Conservation (phyloP, 2,329 filamentous ascomycete genomes). For the Drechslerella stenobrocha region DNA sequence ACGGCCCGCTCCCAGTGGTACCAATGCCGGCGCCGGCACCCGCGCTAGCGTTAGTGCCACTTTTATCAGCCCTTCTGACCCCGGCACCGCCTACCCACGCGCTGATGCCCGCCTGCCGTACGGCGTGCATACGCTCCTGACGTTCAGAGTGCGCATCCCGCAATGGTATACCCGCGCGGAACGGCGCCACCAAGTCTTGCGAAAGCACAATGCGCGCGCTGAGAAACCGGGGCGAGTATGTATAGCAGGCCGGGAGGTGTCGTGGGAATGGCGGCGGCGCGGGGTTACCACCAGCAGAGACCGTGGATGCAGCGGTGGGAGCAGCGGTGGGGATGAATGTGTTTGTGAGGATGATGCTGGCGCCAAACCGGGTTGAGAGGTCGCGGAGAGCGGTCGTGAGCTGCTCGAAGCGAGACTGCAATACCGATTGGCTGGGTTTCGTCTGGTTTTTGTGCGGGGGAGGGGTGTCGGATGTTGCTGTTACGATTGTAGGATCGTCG, state of each 20-base stretch:
- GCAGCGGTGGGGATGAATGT: constrained; percentile 20
- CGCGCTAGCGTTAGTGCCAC: too few relatives aligned
- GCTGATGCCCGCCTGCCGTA: constrained; percentile 29
- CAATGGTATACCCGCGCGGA: constrained; percentile 32
- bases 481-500: neutral
- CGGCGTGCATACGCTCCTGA: constrained; percentile 20
- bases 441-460: neutral
- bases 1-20: constrained; percentile 14
- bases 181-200: constrained; percentile 31
- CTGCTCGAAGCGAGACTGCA: constrained; percentile 28
- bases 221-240: constrained; percentile 36
- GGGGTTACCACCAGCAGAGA: neutral
- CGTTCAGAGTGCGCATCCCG: constrained; percentile 25
- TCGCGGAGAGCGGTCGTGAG: constrained; percentile 17
- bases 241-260: constrained; percentile 42
- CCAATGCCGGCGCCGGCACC: too few relatives aligned
- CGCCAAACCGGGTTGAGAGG: constrained; percentile 26
- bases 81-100: constrained; percentile 47
- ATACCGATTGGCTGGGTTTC: constrained; percentile 8
- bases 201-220: constrained; percentile 42
- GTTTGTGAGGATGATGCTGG: constrained; percentile 34
- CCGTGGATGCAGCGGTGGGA: neutral
- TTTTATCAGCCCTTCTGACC: constrained; percentile 20
- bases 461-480: neutral
- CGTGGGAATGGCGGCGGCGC: constrained; percentile 17